These are phyloP conservation scores for Exophiala sideris DNA, from an alignment of 2,329 filamentous ascomycete genomes.

Conservation along the genomic window DNA sequence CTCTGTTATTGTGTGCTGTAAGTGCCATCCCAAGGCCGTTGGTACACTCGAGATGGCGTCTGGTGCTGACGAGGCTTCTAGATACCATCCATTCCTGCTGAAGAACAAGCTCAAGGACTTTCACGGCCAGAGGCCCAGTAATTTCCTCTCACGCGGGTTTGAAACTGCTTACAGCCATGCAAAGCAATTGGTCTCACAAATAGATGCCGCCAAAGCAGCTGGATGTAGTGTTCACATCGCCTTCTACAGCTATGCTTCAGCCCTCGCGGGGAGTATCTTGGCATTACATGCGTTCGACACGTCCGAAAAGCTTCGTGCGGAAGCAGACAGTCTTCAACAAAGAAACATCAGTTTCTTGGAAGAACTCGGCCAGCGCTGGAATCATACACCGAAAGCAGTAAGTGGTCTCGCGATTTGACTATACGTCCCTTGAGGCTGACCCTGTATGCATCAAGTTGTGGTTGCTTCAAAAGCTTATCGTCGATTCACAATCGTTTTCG, in stretches of 20 bases:
- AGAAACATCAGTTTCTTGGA: background rate
- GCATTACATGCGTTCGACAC: background rate
- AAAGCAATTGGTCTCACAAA: background rate
- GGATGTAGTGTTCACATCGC: background rate
- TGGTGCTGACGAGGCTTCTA: background rate
- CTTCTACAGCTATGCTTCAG: constrained; percentile 2
- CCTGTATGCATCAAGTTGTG: background rate
- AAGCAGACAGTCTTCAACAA: background rate
- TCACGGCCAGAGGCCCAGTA: background rate
- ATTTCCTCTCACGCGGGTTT: background rate
- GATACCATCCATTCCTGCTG: background rate
- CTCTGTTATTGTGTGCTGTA: background rate
- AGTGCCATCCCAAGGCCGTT: background rate
- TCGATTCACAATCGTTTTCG: background rate
- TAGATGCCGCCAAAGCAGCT: background rate
- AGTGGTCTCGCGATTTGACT: no score
- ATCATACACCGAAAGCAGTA: background rate
- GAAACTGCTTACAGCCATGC: background rate
- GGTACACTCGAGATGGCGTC: background rate
- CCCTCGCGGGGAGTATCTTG: background rate
- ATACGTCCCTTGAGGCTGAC: background rate
- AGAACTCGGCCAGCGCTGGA: background rate
- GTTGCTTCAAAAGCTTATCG: background rate
- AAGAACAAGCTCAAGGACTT: background rate
- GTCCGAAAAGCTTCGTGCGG: background rate